Percentiles rank a stretch among this genome's conserved stretches.
phyloP scores from a whole-genome alignment of 2,329 filamentous ascomycete species.

The Epichloe amarillans region DNA sequence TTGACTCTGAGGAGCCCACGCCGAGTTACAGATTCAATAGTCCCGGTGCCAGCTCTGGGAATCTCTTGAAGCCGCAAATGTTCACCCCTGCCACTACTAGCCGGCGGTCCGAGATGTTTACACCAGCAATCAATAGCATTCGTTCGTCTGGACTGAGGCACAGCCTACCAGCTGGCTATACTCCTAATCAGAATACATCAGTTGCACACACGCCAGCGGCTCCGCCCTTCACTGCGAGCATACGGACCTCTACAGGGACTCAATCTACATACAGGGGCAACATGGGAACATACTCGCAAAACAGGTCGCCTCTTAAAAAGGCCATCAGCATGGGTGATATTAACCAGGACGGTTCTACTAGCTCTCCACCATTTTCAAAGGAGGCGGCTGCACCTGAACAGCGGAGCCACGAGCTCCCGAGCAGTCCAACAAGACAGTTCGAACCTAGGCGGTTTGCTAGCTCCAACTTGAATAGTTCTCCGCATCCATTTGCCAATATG shows the following conservation, averaged over 20 bases:
- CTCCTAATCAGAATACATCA: constrained; percentile 1
- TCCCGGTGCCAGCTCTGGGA: constrained; percentile 10
- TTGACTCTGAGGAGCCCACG: constrained; percentile 47
- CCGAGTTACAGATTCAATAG: constrained; percentile 12
- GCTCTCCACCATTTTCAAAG: constrained; percentile 43
- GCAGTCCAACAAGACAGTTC: constrained; percentile 27
- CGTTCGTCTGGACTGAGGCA: constrained; percentile 17
- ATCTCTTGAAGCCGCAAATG: constrained; percentile 23
- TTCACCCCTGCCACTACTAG: constrained; percentile 4
- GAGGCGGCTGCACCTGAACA: constrained; percentile 50
- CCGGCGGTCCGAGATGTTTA: constrained; percentile 20
- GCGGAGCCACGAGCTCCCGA: constrained; percentile 22
- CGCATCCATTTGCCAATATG: constrained; percentile 27
- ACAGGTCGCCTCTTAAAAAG: constrained; percentile 80
- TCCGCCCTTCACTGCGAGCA: constrained; percentile 11
- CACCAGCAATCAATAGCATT: constrained; percentile 15
- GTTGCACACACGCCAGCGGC: constrained; percentile 11
- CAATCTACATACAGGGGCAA: constrained; percentile 48
- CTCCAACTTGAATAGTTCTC: constrained; percentile 11
- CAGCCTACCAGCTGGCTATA: constrained; percentile 21
- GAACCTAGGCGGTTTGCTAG: constrained; percentile 17
- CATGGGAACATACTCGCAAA: constrained; percentile 67
- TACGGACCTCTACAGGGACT: constrained; percentile 12
- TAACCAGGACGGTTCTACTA: constrained; percentile 22
- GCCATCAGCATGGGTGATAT: constrained; percentile 50